Conservation (phyloP, 371 early-diverging fungal genomes). For the Circinella umbellata region DNA sequence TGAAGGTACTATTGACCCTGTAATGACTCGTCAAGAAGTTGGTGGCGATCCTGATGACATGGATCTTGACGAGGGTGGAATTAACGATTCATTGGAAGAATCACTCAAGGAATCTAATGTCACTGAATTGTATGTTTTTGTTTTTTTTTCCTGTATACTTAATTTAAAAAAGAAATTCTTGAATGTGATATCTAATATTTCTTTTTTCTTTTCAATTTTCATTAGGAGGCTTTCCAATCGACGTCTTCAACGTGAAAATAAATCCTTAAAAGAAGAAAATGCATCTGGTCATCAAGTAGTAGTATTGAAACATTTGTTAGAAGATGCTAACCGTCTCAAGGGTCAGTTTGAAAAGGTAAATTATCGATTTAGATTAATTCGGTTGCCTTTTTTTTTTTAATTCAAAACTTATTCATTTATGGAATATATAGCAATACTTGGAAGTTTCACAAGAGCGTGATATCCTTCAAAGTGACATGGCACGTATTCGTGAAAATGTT, state of each 20-base stretch:
- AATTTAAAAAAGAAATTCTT: background rate
- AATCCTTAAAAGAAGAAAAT: slow-evolving; percentile 61
- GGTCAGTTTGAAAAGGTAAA: slow-evolving; percentile 71
- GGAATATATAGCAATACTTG: slow-evolving; percentile 26
- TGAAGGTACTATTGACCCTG: slow-evolving; percentile 5
- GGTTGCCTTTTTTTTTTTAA: too few species aligned
- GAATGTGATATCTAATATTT: background rate
- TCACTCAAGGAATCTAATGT: slow-evolving; percentile 60
- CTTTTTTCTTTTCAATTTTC: background rate
- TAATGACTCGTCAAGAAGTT: slow-evolving; percentile 1
- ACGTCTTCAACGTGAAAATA: slow-evolving; percentile 80
- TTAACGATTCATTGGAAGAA: slow-evolving; percentile 49
- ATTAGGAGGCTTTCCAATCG: slow-evolving; percentile 66
- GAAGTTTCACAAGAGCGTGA: slow-evolving; percentile 72
- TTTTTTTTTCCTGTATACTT: background rate
- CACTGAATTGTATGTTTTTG: slow-evolving; percentile 46
- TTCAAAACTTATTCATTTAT: background rate
- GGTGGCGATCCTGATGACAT: slow-evolving; percentile 32
- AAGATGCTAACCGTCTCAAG: slow-evolving; percentile 74
- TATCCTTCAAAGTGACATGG: slow-evolving; percentile 75
- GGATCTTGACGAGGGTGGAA: slow-evolving; percentile 41
- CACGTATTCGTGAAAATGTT: slow-evolving; percentile 61
- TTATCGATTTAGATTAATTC: background rate
- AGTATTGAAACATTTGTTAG: slow-evolving; percentile 72
- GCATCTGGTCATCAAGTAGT: slow-evolving; percentile 56